Evolutionary conservation across 2,329 filamentous ascomycete species (phyloP), one percentile per base, ranked within the genome.

Genomic region (Drechslerella stenobrocha): DNA sequence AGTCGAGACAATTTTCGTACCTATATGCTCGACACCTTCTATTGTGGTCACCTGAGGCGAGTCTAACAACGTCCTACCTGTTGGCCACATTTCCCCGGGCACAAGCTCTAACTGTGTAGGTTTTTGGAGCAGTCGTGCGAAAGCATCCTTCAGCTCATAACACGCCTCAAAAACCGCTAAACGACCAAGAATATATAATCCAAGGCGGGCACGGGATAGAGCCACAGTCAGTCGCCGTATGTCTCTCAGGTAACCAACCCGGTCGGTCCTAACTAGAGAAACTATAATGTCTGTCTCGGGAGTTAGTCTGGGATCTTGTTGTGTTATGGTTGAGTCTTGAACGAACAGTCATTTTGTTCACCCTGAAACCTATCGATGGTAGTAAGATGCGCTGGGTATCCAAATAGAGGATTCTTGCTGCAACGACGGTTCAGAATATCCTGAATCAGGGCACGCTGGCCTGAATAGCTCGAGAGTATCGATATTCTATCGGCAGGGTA

Each of bases 291-390:
- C 89, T 93, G 24, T 11, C 5, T 7, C 24, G 3, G 5, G 23
- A 18, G 24, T 55, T 46, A 63, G 52, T 15, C 45, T 8, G 11
- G 4, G 40, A 15, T 1, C n/a, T 18, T 40, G 18, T 4, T 30
- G 5, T 9, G 8, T 42, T 26, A 30, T 11, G 18, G 3, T 13
- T 23, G 15, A 40, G 3, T 15, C 30, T 20, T 42, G 35, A 58
- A 84, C 88, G 81, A 81, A 93, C 89, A 97, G 75, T 98, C 93
- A 77, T 98, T 98, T 78, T 98, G 93, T 80, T 98, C 93, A 76
- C 93, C 95, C 79, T 98, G 93, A 74, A 97, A 98, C 76, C 96
- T 96, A 79, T 98, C 93, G 70, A 98, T 92, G 3, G 95, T 98
- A 2, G 89, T 91, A 24, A 98, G 89, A 53, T 88, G 87, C 76